Conservation (phyloP, 768 basidiomycete genomes). For the Psilocybe tampanensis region DNA sequence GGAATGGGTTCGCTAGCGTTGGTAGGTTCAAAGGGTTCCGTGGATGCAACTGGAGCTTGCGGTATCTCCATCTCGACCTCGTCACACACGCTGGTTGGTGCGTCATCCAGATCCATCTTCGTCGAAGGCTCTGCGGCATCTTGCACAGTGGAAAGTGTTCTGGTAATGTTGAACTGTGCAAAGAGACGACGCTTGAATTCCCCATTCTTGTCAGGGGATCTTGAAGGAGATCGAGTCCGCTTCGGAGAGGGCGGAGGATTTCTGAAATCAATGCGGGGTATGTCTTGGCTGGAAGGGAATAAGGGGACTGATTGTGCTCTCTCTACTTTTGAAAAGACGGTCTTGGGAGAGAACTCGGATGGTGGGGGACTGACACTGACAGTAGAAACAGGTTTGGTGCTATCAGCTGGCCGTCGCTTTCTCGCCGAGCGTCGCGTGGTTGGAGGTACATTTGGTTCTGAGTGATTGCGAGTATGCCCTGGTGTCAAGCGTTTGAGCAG, state of each 20-base stretch:
- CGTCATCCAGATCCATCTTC: constrained; percentile 21
- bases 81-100: constrained; percentile 21
- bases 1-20: constrained; percentile 1
- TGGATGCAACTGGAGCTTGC: neutral
- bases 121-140: constrained; percentile 24
- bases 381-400: constrained; percentile 30
- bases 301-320: constrained; percentile 51
- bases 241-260: constrained; percentile 45
- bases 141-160: constrained; percentile 24
- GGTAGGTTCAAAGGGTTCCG: neutral
- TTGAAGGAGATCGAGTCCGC: constrained; percentile 37
- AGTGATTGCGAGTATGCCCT: constrained; percentile 35
- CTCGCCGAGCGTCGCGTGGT: constrained; percentile 21
- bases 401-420: constrained; percentile 26
- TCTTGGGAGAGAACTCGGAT: constrained; percentile 18
- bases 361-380: constrained; percentile 22
- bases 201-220: constrained; percentile 45
- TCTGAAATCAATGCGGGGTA: constrained; percentile 44
- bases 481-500: constrained; percentile 12
- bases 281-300: constrained; percentile 31
- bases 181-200: constrained; percentile 33
- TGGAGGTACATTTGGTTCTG: constrained; percentile 32
- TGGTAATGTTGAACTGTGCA: constrained; percentile 8
- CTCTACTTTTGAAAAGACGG: constrained; percentile 25
- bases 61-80: constrained; percentile 27